Conservation (phyloP, 2,329 filamentous ascomycete species). For the Paecilomyces sp. region DNA sequence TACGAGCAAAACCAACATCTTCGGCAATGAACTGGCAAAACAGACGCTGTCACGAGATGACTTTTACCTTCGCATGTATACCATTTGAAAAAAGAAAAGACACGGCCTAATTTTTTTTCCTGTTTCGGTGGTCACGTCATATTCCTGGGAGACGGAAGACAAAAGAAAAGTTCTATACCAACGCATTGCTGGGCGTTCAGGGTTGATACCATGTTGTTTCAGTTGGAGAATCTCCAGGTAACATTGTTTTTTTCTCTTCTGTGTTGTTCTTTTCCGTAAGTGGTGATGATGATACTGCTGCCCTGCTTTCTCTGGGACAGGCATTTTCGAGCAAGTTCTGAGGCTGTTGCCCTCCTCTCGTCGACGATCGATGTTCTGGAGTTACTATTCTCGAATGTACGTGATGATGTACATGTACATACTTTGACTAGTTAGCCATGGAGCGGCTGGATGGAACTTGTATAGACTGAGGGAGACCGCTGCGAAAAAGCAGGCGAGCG, state of each 20-base stretch:
- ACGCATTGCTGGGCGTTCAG: conserved; percentile 29
- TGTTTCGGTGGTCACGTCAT: conserved; percentile 4
- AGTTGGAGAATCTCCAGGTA: not conserved
- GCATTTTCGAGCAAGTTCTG: not conserved
- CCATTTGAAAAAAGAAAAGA: not conserved
- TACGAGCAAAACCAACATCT: conserved; percentile 32
- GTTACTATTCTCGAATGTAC: not conserved
- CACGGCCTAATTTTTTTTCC: not conserved
- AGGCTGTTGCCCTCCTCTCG: not conserved
- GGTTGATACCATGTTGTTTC: conserved; percentile 25
- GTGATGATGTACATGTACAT: not conserved
- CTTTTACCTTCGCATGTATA: conserved; percentile 5
- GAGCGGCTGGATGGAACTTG: not conserved
- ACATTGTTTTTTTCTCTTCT: not conserved
- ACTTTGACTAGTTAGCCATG: not conserved
- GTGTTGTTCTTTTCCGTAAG: not conserved
- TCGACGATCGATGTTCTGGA: not conserved
- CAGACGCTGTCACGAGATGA: not conserved
- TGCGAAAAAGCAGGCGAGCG: not conserved
- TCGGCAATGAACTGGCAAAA: conserved; percentile 17
- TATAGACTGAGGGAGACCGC: not conserved
- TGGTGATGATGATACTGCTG: not conserved
- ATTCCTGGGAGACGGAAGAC: conserved; percentile 11
- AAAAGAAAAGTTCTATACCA: conserved; percentile 23
- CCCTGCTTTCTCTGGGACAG: not conserved